A percentile compares a stretch with the other conserved stretches of the same genome.
These are phyloP conservation scores for Scheffersomyces ergatensis DNA, from an alignment of 805 yeast species.

Conservation along the genomic window DNA sequence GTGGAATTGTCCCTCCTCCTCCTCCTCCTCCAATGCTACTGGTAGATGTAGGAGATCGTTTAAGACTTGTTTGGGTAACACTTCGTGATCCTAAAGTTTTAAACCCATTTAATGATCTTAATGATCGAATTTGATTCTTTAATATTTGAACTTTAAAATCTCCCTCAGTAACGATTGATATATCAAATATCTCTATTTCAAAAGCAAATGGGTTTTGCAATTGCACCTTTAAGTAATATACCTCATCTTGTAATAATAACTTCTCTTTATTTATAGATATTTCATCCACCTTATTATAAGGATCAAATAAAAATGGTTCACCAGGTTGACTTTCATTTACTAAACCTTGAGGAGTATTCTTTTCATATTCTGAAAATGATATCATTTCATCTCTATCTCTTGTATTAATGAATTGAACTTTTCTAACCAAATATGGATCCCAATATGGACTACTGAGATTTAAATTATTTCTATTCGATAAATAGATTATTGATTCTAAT, in stretches of 20 bases:
- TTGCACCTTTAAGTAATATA: slow-evolving; percentile 51
- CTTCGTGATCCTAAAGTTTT: no score
- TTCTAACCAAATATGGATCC: slow-evolving; percentile 69
- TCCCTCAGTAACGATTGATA: slow-evolving; percentile 37
- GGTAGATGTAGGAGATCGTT: background rate
- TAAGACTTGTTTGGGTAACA: background rate
- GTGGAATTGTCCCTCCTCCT: no score
- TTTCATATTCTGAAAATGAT: slow-evolving; percentile 26
- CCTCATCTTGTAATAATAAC: slow-evolving; percentile 45
- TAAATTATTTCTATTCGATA: slow-evolving; percentile 20
- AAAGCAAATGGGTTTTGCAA: slow-evolving; percentile 81
- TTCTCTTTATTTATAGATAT: slow-evolving; percentile 48
- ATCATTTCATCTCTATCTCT: slow-evolving; percentile 37
- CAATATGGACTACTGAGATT: slow-evolving; percentile 49
- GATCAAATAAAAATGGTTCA: slow-evolving; percentile 48
- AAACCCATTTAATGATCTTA: background rate
- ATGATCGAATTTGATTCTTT: slow-evolving; percentile 8
- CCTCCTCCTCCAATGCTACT: no score
- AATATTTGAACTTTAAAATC: slow-evolving; percentile 27
- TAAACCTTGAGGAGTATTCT: slow-evolving; percentile 8
- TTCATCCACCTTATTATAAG: slow-evolving; percentile 25
- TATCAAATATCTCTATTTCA: slow-evolving; percentile 57
- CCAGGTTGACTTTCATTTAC: slow-evolving; percentile 7
- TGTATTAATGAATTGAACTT: slow-evolving; percentile 32
- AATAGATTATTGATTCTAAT: slow-evolving; percentile 18